phyloP scores from a whole-genome alignment of 176 grass and related monocot genomes.

The Hyparrhenia diplandra region DNA sequence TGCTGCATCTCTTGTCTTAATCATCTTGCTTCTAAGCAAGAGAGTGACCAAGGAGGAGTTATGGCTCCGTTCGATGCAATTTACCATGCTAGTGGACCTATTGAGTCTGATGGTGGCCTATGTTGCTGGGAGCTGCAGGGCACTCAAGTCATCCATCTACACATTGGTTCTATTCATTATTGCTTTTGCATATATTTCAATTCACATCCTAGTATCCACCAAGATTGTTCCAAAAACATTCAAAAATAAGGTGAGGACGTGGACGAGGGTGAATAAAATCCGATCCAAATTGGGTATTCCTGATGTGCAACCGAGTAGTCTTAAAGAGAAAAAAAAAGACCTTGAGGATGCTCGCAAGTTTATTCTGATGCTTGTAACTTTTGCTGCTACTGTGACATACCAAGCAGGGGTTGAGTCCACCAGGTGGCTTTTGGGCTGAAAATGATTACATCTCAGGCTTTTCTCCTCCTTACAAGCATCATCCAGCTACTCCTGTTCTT shows the following conservation, averaged over 20 bases:
- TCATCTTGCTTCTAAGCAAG: slow-evolving; percentile 56
- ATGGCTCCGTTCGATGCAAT: slow-evolving; percentile 40
- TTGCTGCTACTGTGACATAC: slow-evolving; percentile 50
- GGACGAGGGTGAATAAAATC: not conserved
- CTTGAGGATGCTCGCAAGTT: slow-evolving; percentile 38
- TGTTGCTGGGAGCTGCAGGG: slow-evolving; percentile 42
- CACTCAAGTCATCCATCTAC: slow-evolving; percentile 29
- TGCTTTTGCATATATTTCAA: slow-evolving; percentile 23
- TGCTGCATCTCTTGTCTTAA: slow-evolving; percentile 48
- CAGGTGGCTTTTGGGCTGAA: slow-evolving; percentile 55
- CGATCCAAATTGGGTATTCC: not conserved
- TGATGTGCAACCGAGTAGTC: not conserved
- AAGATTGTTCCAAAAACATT: not conserved
- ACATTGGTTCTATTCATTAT: slow-evolving; percentile 24
- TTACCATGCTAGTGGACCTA: slow-evolving; percentile 45
- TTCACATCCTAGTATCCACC: slow-evolving; percentile 30
- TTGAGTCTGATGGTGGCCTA: slow-evolving; percentile 49
- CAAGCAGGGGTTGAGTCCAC: slow-evolving; percentile 48
- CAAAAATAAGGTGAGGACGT: not conserved
- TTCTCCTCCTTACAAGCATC: not conserved
- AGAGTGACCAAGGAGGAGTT: not conserved
- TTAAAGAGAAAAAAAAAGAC: not conserved
- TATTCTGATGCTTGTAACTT: slow-evolving; percentile 41
- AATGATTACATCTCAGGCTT: not conserved
- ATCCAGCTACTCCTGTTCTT: slow-evolving; percentile 45